These are phyloP conservation scores for Kondoa subrosea DNA, from an alignment of 768 basidiomycete species.

Conservation along the genomic window DNA sequence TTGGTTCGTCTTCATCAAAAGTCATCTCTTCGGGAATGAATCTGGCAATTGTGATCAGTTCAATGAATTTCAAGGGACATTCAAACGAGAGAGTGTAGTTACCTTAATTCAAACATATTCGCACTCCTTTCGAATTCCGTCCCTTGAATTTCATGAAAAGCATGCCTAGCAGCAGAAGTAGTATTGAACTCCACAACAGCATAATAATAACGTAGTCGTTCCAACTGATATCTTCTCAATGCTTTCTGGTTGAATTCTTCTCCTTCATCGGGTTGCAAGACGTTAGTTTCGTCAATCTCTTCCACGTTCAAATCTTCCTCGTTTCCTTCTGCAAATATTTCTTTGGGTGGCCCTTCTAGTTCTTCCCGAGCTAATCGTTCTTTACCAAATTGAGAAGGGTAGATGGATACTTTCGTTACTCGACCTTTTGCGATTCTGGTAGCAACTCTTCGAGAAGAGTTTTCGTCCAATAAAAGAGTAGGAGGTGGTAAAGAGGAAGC, in stretches of 20 bases:
- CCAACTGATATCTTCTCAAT: slow-evolving; percentile 75
- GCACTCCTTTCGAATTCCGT: slow-evolving; percentile 93
- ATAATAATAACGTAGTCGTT: slow-evolving; percentile 90
- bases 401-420: slow-evolving; percentile 61
- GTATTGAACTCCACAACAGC: slow-evolving; percentile 51
- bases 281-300: slow-evolving; percentile 43
- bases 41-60: slow-evolving; percentile 2
- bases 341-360: slow-evolving; percentile 68
- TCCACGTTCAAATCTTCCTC: slow-evolving; percentile 11
- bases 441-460: slow-evolving; percentile 20
- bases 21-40: slow-evolving; percentile 28
- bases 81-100: slow-evolving; percentile 40
- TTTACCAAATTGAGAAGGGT: slow-evolving; percentile 86
- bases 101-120: slow-evolving; percentile 87
- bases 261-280: slow-evolving; percentile 44
- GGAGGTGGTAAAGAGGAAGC: slow-evolving; percentile 14
- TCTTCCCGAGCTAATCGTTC: slow-evolving; percentile 72
- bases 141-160: slow-evolving; percentile 66
- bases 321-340: slow-evolving; percentile 44
- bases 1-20: slow-evolving; percentile 35
- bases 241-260: slow-evolving; percentile 71
- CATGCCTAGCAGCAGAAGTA: slow-evolving; percentile 2
- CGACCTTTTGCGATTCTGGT: slow-evolving; percentile 43
- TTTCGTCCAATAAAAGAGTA: not conserved
- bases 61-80: not conserved